These are phyloP conservation scores for Phallus indusiatus DNA, from an alignment of 768 basidiomycete species.

Conservation along the genomic window DNA sequence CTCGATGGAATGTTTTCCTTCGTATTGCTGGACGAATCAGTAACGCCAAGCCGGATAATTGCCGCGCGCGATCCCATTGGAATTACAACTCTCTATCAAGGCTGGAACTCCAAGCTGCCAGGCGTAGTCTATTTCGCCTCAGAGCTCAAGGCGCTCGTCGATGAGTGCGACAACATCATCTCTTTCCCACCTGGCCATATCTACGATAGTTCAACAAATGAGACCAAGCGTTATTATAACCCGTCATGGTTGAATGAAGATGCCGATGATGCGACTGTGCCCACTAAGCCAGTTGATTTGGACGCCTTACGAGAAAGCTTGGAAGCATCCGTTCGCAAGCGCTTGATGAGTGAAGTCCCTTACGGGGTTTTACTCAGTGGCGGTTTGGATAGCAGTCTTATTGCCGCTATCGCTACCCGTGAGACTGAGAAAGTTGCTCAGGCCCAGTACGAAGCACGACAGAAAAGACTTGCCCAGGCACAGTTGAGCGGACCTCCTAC, in stretches of 20 bases:
- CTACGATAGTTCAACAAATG: slow-evolving; percentile 76
- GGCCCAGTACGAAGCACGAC: slow-evolving; percentile 65
- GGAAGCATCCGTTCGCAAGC: slow-evolving; percentile 87
- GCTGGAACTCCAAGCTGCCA: slow-evolving; percentile 78
- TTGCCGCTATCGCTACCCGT: slow-evolving; percentile 88
- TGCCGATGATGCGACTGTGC: slow-evolving; percentile 48
- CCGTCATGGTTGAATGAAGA: slow-evolving; percentile 91
- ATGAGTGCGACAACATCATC: slow-evolving; percentile 91
- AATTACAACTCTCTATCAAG: slow-evolving; percentile 98
- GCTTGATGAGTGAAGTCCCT: slow-evolving; percentile 97
- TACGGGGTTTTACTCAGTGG: slow-evolving; percentile 95
- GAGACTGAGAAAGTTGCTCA: slow-evolving; percentile 89
- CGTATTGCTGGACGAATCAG: slow-evolving; percentile 88
- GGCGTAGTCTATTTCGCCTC: slow-evolving; percentile 88
- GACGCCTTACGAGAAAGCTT: slow-evolving; percentile 68
- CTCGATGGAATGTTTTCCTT: slow-evolving; percentile 99
- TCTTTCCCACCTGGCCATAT: slow-evolving; percentile 97
- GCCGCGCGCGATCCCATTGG: slow-evolving; percentile 97
- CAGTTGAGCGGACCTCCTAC: slow-evolving; percentile 46
- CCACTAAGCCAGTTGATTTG: slow-evolving; percentile 53
- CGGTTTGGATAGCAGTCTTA: slow-evolving; percentile 91
- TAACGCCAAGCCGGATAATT: slow-evolving; percentile 81
- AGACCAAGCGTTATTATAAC: slow-evolving; percentile 75
- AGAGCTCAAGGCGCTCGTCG: slow-evolving; percentile 84
- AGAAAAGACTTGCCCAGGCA: slow-evolving; percentile 43